A percentile compares a stretch with the other conserved stretches of the same genome.
phyloP scores from a whole-genome alignment of 1,284 basidiomycete species.

The Malassezia yamatoensis region DNA sequence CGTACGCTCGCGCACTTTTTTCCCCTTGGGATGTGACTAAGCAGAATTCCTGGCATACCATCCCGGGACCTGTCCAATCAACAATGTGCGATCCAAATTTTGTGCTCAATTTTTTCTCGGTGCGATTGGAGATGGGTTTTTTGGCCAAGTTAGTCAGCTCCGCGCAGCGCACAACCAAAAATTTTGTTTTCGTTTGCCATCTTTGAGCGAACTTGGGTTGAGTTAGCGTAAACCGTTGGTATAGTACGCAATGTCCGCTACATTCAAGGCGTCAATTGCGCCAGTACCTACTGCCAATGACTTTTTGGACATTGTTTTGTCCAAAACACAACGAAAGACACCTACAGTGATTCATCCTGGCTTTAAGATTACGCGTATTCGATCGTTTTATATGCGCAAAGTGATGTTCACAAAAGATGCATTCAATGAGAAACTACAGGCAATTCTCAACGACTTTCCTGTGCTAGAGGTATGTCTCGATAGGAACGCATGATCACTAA shows the following conservation, averaged over 20 bases:
- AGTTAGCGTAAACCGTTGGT: not conserved
- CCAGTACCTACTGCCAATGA: constrained; percentile 90
- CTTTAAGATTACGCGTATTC: constrained; percentile 93
- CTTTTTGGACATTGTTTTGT: constrained; percentile 87
- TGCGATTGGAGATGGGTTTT: not conserved
- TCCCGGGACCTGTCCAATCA: not conserved
- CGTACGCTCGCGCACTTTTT: constrained; percentile 3
- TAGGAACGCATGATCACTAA: not conserved
- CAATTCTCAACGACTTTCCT: constrained; percentile 89
- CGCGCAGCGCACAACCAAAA: not conserved
- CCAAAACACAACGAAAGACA: constrained; percentile 90
- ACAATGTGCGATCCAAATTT: not conserved
- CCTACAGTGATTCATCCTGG: constrained; percentile 71
- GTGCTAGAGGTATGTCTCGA: constrained; percentile 67
- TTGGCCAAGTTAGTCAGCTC: not conserved
- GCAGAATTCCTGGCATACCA: not conserved
- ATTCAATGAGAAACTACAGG: constrained; percentile 90
- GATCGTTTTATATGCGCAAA: constrained; percentile 91
- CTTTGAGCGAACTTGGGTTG: not conserved
- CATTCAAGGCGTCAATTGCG: constrained; percentile 58
- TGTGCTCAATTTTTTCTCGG: not conserved
- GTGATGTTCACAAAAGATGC: constrained; percentile 98
- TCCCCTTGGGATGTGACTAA: not conserved
- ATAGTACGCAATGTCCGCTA: constrained; percentile 21
- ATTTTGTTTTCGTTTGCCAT: not conserved